Conservation (phyloP, 2,329 filamentous ascomycete genomes). For the Ophiostoma angusticollis region DNA sequence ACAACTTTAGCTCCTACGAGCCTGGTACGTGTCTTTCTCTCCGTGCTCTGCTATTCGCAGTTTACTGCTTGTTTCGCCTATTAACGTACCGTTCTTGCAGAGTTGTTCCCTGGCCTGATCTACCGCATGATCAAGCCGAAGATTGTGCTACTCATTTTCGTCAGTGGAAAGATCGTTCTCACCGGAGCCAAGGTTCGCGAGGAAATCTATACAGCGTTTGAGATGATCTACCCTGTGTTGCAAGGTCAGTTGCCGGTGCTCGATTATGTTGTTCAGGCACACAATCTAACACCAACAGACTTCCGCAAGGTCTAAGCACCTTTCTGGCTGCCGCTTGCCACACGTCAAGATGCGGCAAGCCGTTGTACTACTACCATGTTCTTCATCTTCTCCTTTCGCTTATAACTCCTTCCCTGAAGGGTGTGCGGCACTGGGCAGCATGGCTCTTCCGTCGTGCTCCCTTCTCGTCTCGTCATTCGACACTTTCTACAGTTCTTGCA, state of each 20-base stretch:
- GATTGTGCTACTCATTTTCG: constrained; percentile 95
- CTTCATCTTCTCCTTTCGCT: background rate
- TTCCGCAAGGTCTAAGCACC: constrained; percentile 42
- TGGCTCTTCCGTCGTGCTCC: too few species aligned
- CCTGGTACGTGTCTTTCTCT: constrained; percentile 29
- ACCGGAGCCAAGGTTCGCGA: constrained; percentile 96
- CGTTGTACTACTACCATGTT: constrained; percentile 10
- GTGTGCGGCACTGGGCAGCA: too few species aligned
- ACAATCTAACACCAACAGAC: constrained; percentile 27
- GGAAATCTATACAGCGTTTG: constrained; percentile 94
- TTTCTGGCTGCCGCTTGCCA: background rate
- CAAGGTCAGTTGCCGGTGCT: constrained; percentile 48
- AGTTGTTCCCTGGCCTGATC: constrained; percentile 97
- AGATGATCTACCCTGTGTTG: constrained; percentile 93
- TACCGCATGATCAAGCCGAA: constrained; percentile 99
- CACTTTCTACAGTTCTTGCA: too few species aligned
- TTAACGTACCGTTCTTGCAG: too few species aligned
- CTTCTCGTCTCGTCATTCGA: too few species aligned
- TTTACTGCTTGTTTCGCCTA: too few species aligned
- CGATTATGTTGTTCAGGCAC: background rate
- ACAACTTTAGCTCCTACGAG: constrained; percentile 99
- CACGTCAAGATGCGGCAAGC: background rate
- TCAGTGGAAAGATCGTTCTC: constrained; percentile 94
- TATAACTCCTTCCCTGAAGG: background rate
- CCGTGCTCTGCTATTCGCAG: too few species aligned